Percentiles rank a stretch among this genome's conserved stretches.
Evolutionary conservation across 331 rosid species (phyloP).

Genomic region (Ulmus americana): DNA sequence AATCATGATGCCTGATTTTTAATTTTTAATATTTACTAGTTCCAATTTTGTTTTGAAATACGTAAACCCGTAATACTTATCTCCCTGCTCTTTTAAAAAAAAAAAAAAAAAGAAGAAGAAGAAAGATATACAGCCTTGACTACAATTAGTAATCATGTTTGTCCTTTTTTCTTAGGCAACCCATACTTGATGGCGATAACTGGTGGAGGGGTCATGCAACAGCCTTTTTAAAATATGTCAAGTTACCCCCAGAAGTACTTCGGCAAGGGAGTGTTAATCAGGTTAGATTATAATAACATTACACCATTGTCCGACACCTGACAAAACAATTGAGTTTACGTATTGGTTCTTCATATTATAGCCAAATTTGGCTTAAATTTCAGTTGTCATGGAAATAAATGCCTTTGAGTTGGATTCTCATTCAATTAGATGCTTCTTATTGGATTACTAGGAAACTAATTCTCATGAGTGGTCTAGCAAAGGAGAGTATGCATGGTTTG

Average conservation of each 20-base stretch:
- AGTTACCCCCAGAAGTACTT: slow-evolving; percentile 69
- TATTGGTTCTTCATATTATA: neutral
- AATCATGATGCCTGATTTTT: neutral
- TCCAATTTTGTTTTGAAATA: neutral
- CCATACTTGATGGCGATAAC: slow-evolving; percentile 79
- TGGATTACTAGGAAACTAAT: neutral
- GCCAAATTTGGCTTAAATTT: neutral
- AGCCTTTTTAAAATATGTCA: slow-evolving; percentile 65
- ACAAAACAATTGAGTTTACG: neutral
- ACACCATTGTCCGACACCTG: neutral
- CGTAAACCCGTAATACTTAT: slow-evolving; percentile 3
- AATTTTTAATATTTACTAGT: neutral
- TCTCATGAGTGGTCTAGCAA: neutral
- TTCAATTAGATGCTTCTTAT: neutral
- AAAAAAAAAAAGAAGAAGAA: neutral
- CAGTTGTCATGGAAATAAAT: neutral
- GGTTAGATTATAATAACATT: slow-evolving; percentile 35
- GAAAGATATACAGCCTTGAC: neutral
- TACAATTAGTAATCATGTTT: neutral
- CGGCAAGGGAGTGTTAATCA: slow-evolving; percentile 83
- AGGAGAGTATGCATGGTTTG: too few species aligned
- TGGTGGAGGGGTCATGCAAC: slow-evolving; percentile 99
- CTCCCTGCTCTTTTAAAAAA: neutral
- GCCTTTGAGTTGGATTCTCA: neutral
- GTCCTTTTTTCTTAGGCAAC: slow-evolving; percentile 47